Evolutionary conservation across 306 rosid species (phyloP), one percentile per base, ranked within the genome.

Genomic region (Gastrolobium bilobum): DNA sequence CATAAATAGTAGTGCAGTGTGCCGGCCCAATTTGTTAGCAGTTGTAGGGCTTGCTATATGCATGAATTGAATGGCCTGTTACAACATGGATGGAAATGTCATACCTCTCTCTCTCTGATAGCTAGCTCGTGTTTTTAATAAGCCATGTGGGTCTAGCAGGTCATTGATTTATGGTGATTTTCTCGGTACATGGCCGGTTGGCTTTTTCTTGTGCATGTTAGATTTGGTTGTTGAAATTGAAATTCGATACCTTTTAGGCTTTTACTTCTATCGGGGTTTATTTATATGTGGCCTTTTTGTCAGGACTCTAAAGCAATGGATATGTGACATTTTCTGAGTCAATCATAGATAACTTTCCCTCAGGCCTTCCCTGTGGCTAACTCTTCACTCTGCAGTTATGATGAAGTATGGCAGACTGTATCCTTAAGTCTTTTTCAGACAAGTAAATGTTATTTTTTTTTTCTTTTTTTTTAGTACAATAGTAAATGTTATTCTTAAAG

Each of bases 61-160:
- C 50, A 53, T 63, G 35, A 50, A 37, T 62, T 34, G 15, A 75
- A 26, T 61, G 37, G 60, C 1, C 10, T 31, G 26, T 56, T 61
- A 51, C 5, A 37, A 47, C 7, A 48, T 34, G 44, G 13, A 52
- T 10, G 64, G 73, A 37, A 47, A 79, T n/a, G 71, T 1, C 6
- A 48, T 35, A 15, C 10, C 9, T 66, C 58, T 77, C 37, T 77
- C 9, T 66, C 58, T 77, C 37, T 77, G 31, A 11, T 48, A 10
- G 38, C 9, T 62, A 35, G 51, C 62, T 29, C 35, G 34, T 53
- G 33, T 33, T 61, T 35, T 80, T 73, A 81, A 74, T 74, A 66
- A 13, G 44, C 47, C 84, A 81, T 57, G 84, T 81, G 84, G 80
- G 62, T 81, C 53, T 81, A 81, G 20, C 71, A 81, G 64, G 65